Conservation (phyloP, 208 protist genomes). For the Leishmania guyanensis region DNA sequence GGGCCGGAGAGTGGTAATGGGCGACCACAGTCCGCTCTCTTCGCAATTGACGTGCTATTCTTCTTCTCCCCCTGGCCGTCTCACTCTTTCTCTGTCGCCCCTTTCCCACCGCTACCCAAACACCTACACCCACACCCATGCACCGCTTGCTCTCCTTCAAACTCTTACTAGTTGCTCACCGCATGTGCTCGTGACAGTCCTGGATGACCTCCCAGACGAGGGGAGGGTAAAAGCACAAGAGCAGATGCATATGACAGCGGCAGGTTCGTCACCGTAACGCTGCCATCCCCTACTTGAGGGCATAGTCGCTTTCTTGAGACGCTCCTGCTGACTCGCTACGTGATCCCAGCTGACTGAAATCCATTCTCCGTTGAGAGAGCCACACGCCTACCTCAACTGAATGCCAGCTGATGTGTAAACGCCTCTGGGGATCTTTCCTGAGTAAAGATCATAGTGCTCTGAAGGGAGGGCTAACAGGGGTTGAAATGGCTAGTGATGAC, state of each 20-base stretch:
- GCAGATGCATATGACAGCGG: not conserved
- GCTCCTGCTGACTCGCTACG: not conserved
- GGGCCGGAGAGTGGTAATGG: no score
- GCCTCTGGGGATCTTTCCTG: not conserved
- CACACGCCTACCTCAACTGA: not conserved
- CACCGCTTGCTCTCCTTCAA: not conserved
- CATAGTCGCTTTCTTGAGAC: not conserved
- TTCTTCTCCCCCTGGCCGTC: no score
- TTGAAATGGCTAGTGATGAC: not conserved
- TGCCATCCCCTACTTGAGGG: not conserved
- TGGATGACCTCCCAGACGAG: not conserved
- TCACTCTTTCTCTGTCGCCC: no score
- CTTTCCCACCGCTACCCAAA: not conserved
- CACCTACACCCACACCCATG: not conserved
- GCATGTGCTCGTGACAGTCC: not conserved
- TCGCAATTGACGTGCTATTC: not conserved
- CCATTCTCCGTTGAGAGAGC: not conserved
- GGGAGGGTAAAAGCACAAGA: not conserved
- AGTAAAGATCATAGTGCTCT: not conserved
- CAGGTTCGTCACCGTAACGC: not conserved
- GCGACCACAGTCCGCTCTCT: no score
- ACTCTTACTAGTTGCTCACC: not conserved
- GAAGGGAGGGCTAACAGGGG: not conserved
- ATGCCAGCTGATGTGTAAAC: not conserved
- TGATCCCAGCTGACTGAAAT: not conserved